Percentiles rank a stretch among this genome's conserved stretches.
Conservation (phyloP, 163 green algal species). For the Scenedesmus sp. region DNA sequence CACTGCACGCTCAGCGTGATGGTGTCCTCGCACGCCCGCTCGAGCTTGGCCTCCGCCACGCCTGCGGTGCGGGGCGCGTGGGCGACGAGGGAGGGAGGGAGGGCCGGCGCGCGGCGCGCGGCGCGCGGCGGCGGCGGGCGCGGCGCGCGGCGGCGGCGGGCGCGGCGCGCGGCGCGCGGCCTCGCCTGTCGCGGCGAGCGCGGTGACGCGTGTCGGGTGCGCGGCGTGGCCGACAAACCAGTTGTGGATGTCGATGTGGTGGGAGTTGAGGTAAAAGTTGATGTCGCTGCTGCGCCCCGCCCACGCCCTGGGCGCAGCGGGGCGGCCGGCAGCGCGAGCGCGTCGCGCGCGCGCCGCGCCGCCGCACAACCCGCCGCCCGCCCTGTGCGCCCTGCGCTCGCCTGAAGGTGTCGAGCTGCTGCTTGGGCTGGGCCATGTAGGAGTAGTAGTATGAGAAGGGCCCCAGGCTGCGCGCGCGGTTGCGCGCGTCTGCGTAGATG, state of each 20-base stretch:
- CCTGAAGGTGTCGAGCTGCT: slow-evolving; percentile 77
- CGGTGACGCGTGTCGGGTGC: slow-evolving; percentile 58
- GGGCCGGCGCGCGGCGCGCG: too few relatives aligned
- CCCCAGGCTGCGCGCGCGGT: slow-evolving; percentile 48
- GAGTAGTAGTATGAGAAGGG: slow-evolving; percentile 62
- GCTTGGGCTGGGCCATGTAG: slow-evolving; percentile 68
- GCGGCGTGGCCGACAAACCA: slow-evolving; percentile 55
- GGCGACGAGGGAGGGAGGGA: too few relatives aligned
- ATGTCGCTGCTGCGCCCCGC: slow-evolving; percentile 61
- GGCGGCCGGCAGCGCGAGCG: too few relatives aligned
- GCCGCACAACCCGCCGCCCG: too few relatives aligned
- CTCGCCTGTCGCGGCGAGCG: slow-evolving; percentile 54
- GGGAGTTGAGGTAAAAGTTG: slow-evolving; percentile 73
- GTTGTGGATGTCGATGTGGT: slow-evolving; percentile 76
- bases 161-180: too few relatives aligned
- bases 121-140: too few relatives aligned
- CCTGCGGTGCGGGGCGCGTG: background rate
- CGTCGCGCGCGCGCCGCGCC: too few relatives aligned
- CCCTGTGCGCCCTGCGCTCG: background rate
- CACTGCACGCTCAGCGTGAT: slow-evolving; percentile 67
- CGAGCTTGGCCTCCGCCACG: slow-evolving; percentile 55
- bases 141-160: too few relatives aligned
- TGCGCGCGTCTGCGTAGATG: slow-evolving; percentile 67
- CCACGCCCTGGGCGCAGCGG: slow-evolving; percentile 28
- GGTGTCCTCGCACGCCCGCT: slow-evolving; percentile 66